These are phyloP conservation scores for Magnolia changhungtana DNA, from an alignment of 164 flowering plant genomes.

Conservation along the genomic window DNA sequence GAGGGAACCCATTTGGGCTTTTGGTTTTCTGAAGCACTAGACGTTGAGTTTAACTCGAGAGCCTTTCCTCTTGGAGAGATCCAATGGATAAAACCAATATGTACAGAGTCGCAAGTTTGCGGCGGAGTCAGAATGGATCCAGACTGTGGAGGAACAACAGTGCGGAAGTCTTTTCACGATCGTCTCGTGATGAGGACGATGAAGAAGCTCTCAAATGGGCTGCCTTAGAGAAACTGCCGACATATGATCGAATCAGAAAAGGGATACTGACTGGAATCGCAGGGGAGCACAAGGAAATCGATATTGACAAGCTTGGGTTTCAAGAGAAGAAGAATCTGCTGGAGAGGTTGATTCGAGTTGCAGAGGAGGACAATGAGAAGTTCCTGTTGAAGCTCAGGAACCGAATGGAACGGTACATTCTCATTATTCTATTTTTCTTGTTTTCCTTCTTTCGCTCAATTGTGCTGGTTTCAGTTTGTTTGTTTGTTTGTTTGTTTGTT, in stretches of 20 bases:
- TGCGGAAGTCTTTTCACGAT: conserved; percentile 13
- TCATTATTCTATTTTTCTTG: background rate
- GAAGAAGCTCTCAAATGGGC: conserved; percentile 29
- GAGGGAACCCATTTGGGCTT: background rate
- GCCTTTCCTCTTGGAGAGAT: background rate
- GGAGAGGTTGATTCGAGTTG: conserved; percentile 60
- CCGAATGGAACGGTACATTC: conserved; percentile 59
- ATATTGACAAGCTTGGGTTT: conserved; percentile 58
- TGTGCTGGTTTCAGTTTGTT: background rate
- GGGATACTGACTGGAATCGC: conserved; percentile 2
- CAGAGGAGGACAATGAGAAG: conserved; percentile 90
- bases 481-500: no score
- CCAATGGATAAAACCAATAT: conserved; percentile 14
- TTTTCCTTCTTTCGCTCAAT: background rate
- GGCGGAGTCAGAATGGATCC: conserved; percentile 13
- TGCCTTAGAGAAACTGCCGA: conserved; percentile 22
- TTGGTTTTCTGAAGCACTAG: background rate
- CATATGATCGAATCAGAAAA: conserved; percentile 18
- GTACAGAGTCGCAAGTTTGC: conserved; percentile 9
- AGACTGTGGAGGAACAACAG: conserved; percentile 6
- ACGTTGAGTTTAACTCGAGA: background rate
- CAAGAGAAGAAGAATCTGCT: conserved; percentile 60
- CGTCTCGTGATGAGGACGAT: conserved; percentile 22
- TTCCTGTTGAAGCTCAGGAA: conserved; percentile 63
- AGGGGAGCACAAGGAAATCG: conserved; percentile 50